Evolutionary conservation across 352 stramenopile genomes (phyloP), one percentile per base, ranked within the genome.

Genomic region (Phytophthora hybrid): DNA sequence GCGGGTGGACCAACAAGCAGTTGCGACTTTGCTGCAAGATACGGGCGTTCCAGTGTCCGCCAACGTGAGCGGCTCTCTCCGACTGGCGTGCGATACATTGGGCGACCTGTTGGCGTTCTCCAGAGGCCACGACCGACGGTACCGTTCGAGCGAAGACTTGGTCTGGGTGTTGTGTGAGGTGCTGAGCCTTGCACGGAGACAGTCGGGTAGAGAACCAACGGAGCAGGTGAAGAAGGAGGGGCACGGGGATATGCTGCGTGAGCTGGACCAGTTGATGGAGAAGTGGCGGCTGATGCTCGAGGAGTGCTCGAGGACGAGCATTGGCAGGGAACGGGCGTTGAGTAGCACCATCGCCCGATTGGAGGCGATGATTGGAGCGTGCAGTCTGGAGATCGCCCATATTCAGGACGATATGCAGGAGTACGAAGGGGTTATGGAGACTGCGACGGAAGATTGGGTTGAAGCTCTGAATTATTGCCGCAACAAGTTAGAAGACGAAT

Each of bases 91-190:
- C 21, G 37, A 76, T n/a, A 44, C 39, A 41, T 19, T 79, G 13
- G 55, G 59, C 6, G 26, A 61, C n/a, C 41, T 79, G 4, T 23
- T 79, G 26, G 11, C 53, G 26, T 21, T 72, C 16, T 41, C 37
- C 3, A 49, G 21, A 3, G 75, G 53, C 31, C 46, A 67, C 19
- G 14, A 49, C 2, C 47, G 71, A 34, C 66, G 58, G 5, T 53
- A 49, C 7, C 41, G 44, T 14, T 39, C 59, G 26, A 60, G 54
- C 41, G 47, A 76, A 62, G 29, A 54, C 16, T 56, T 74, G 26
- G 61, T 73, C 9, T n/a, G 71, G 18, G 52, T 74, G 19, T 11
- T 77, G 16, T 78, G 71, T 46, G 63, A 79, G 49, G 66, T 81
- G 13, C 62, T 79, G 61, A 81, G 74, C 44, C 49, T 81, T 6